These are phyloP conservation scores for Bipolaris cookei DNA, from an alignment of 2,329 filamentous ascomycete genomes.

Conservation along the genomic window DNA sequence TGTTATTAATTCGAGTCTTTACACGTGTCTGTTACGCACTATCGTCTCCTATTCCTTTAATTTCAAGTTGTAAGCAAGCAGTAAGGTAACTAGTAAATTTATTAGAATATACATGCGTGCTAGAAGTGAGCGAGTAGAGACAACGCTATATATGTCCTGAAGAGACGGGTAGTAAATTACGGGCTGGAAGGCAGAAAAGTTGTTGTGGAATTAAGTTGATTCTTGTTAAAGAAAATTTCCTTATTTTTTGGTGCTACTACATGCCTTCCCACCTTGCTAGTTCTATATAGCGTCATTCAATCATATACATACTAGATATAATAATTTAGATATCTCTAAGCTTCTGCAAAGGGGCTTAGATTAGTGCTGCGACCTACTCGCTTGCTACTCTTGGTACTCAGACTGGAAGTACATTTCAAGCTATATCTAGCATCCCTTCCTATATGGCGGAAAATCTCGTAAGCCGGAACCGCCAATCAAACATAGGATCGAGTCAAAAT, in stretches of 20 bases:
- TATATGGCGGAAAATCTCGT: neutral
- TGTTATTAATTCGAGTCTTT: slow-evolving; percentile 5
- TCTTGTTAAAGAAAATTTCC: slow-evolving; percentile 6
- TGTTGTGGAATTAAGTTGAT: slow-evolving; percentile 2
- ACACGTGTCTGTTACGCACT: neutral
- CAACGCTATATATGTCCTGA: slow-evolving; percentile 10
- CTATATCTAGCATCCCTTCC: neutral
- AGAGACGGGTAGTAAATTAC: slow-evolving; percentile 11
- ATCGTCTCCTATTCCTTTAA: neutral
- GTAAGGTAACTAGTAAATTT: slow-evolving; percentile 4
- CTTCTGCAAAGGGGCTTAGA: slow-evolving; percentile 3
- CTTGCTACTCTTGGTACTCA: slow-evolving; percentile 11
- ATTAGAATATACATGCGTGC: slow-evolving; percentile 5
- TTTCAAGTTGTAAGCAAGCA: slow-evolving; percentile 1
- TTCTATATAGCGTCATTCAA: neutral
- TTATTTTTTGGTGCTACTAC: neutral
- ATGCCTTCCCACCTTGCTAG: neutral
- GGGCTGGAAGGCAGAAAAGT: slow-evolving; percentile 1
- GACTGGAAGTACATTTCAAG: neutral
- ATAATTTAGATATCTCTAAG: neutral
- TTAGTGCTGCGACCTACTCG: slow-evolving; percentile 4
- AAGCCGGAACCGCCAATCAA: neutral
- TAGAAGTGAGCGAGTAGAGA: slow-evolving; percentile 4
- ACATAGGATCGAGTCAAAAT: neutral
- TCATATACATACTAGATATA: neutral